Base-by-base conservation (phyloP, 768 basidiomycete species). In the Tricholoma bakamatsutake region DNA sequence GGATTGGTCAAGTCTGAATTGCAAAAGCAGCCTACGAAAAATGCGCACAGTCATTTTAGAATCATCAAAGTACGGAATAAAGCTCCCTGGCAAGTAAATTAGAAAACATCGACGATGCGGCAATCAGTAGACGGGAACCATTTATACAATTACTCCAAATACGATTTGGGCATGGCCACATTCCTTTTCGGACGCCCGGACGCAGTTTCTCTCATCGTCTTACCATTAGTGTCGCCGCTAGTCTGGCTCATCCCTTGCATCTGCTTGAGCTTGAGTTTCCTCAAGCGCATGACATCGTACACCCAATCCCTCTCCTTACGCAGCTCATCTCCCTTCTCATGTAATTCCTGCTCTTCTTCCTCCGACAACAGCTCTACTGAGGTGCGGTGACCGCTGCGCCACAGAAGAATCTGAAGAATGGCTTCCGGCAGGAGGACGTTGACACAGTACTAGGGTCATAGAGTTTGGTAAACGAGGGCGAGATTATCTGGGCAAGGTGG, bases 391-490 rank as follows among this genome's bases (percentile, higher is more conserved):
- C 85, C 87, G 13, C 71, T 71, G 10, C 87, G 81, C 86, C 88
- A 90, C 12, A 90, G 69, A n/a, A 88, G 72, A 8, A 92, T 73
- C 62, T 92, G 90, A 42, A 84, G 72, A 39, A 88, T 74, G 3
- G 85, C 77, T 66, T 90, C 89, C 2, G 83, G 86, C 4, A 90
- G 74, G 10, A 92, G 79, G 30, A 92, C 77, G 56, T 86, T 82
- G 35, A 80, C 69, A 64, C 87, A 88, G 60, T 90, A 91, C 87
- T 90, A 59, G 30, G 34, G 18, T 5, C 30, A 34, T 54, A 27
- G 4, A 24, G 30, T 30, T n/a, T 12, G 17, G 28, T 17, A 4
- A 58, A 31, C 21, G 45, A 31, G 30, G 5, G 39, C 49, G 24
- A 46, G 39, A 43, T 39, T 46, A 7, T 34, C 49, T 42, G 27